A percentile compares a stretch with the other conserved stretches of the same genome.
Conservation (phyloP, 1,284 basidiomycete genomes). For the Mycena sp. region DNA sequence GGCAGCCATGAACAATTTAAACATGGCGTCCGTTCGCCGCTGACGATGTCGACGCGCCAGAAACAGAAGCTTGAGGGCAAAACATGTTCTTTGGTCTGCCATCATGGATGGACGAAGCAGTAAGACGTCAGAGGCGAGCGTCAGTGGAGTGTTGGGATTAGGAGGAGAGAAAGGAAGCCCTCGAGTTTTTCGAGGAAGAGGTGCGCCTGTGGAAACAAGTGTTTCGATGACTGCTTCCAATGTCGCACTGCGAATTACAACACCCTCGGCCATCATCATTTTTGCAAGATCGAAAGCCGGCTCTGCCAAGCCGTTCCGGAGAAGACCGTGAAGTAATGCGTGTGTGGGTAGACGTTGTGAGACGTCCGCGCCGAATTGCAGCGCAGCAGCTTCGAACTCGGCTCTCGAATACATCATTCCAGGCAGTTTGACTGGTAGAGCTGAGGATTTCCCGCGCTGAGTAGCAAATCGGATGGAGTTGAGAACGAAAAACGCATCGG, state of each 20-base stretch:
- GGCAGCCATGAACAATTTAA: conserved; percentile 64
- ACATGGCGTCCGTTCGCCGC: conserved; percentile 65
- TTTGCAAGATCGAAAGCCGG: conserved; percentile 61
- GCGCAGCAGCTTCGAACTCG: conserved; percentile 46
- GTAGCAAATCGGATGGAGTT: conserved; percentile 63
- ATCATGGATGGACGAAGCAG: conserved; percentile 41
- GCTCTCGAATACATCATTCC: conserved; percentile 29
- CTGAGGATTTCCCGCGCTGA: conserved; percentile 28
- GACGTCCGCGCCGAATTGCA: conserved; percentile 58
- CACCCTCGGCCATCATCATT: conserved; percentile 61
- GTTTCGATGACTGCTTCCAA: conserved; percentile 55
- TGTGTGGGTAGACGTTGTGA: conserved; percentile 70
- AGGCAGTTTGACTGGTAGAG: conserved; percentile 24
- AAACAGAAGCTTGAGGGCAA: conserved; percentile 62
- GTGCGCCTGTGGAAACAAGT: conserved; percentile 35
- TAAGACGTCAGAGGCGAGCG: conserved; percentile 36
- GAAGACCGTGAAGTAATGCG: conserved; percentile 67
- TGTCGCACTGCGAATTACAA: conserved; percentile 56
- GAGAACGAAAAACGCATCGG: conserved; percentile 64
- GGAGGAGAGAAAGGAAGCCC: conserved; percentile 28
- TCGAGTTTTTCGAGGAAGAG: conserved; percentile 5
- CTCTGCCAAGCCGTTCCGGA: conserved; percentile 57
- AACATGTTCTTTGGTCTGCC: conserved; percentile 47
- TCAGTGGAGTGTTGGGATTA: conserved; percentile 30
- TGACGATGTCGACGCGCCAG: conserved; percentile 64